Base-by-base conservation (phyloP, 192 early-diverging fungal genomes). In the Spizellomyces punctatus region DNA sequence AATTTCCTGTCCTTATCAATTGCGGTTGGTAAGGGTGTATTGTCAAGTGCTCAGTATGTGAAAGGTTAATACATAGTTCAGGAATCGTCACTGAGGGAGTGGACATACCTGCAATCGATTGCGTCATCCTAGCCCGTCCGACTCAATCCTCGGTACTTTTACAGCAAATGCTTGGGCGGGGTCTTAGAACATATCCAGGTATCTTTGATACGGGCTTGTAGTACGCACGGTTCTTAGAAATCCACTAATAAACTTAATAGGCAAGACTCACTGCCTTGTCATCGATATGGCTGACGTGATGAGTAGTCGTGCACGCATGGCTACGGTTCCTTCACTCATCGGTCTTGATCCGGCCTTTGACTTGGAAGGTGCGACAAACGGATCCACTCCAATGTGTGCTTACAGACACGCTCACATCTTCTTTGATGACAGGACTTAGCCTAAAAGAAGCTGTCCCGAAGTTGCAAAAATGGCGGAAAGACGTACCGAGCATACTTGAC, bases 151-250 rank as follows among this genome's bases (percentile, higher is more conserved):
- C 83, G n/a, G 89, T 89, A 27, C 82, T 98, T 63, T 90, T 96
- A 82, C 92, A 93, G 66, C 96, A 98, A 81, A 98, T 98, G 96
- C 74, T 98, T 46, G 96, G 96, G 10, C 88, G 96, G 41, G 96
- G 96, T 1, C 84, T 98, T 88, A 84, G 95, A 4, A 57, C 85
- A 36, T 43, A 64, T 61, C 27, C 17, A 42, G 61, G 47, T 41
- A 64, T 36, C 27, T 36, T 3, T 10, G 22, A 10, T 8, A 8
- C 17, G 14, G 17, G 22, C 8, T 43, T 14, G 7, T 66, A 44
- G 27, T 36, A 3, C 27, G 27, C 27, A 3, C 65, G 12, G 46
- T 72, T 27, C n/a, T 12, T 10, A 46, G 45, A 55, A 61, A 10
- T 16, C 12, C 42, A 19, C 47, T 54, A 19, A 17, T 16, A 44